Evolutionary conservation across 2,329 filamentous ascomycete genomes (phyloP).

Genomic region (Neodidymelliopsis sp.): DNA sequence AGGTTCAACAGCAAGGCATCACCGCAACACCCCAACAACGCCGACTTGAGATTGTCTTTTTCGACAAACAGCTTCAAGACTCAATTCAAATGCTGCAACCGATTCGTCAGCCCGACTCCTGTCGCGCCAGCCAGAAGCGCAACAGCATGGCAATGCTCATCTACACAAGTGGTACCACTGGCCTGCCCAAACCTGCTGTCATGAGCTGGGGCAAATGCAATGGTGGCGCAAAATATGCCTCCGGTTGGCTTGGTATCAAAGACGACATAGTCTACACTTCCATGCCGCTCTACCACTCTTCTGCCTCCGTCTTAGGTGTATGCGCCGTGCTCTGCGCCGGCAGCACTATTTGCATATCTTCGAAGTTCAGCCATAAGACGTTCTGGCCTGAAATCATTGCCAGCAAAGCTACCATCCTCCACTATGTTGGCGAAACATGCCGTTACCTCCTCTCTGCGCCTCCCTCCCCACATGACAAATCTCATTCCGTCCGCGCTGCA

Average conservation of each 20-base stretch:
- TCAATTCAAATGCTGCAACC: conserved; percentile 39
- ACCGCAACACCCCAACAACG: conserved; percentile 22
- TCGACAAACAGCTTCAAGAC: conserved; percentile 36
- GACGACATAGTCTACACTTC: conserved; percentile 47
- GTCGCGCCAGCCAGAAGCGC: conserved; percentile 32
- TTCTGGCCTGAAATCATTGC: conserved; percentile 50
- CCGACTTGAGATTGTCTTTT: conserved; percentile 42
- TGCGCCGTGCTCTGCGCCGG: conserved; percentile 38
- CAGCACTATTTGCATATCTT: conserved; percentile 36
- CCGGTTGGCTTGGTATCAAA: conserved; percentile 36
- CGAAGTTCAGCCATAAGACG: conserved; percentile 47
- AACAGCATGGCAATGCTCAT: conserved; percentile 48
- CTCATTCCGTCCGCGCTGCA: conserved; percentile 42
- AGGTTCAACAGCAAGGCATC: conserved; percentile 14
- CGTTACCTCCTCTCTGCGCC: conserved; percentile 49
- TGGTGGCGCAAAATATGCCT: conserved; percentile 26
- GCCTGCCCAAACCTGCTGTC: conserved; percentile 47
- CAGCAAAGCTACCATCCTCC: conserved; percentile 48
- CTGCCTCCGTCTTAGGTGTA: conserved; percentile 41
- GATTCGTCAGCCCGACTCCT: conserved; percentile 39
- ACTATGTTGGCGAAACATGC: conserved; percentile 52
- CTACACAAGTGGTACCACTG: conserved; percentile 50
- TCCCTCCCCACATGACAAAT: conserved; percentile 38
- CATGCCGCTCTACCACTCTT: conserved; percentile 50
- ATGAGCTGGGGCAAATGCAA: conserved; percentile 39